Percentiles rank a stretch among this genome's conserved stretches.
Evolutionary conservation across 129 eudicot species (phyloP).

Genomic region (Flaveria robusta): DNA sequence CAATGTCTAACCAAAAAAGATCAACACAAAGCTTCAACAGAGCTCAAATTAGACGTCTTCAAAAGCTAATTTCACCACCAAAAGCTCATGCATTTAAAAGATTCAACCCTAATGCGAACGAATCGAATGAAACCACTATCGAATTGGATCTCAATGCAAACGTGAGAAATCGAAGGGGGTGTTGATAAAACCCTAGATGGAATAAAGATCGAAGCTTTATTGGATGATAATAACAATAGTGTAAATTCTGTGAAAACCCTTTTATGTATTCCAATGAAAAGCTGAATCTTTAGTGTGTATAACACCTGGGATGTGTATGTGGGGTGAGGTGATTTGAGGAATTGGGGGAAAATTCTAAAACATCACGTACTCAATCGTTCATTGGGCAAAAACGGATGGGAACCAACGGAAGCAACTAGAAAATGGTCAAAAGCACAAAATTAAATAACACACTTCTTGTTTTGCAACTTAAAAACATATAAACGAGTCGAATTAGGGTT

Average conservation of each 20-base stretch:
- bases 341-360: conserved; percentile 24
- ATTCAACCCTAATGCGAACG: conserved; percentile 26
- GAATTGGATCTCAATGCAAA: conserved; percentile 29
- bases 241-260: conserved; percentile 16
- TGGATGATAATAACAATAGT: background rate
- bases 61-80: background rate
- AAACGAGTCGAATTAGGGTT: no score
- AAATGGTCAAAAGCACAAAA: conserved; percentile 5
- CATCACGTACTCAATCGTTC: conserved; percentile 35
- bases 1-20: conserved; percentile 8
- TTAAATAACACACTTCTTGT: no score
- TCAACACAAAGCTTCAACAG: background rate
- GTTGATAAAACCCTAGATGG: conserved; percentile 26
- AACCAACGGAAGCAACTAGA: conserved; percentile 14
- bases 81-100: background rate
- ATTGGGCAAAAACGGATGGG: conserved; percentile 29
- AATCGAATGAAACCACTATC: conserved; percentile 2
- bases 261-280: conserved; percentile 6
- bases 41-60: conserved; percentile 1
- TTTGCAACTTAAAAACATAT: no score
- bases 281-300: conserved; percentile 17
- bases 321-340: conserved; percentile 41
- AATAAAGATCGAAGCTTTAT: conserved; percentile 30
- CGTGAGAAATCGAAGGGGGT: conserved; percentile 15
- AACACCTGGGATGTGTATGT: background rate